phyloP scores from a whole-genome alignment of 768 basidiomycete species.

The Trametes maxima region DNA sequence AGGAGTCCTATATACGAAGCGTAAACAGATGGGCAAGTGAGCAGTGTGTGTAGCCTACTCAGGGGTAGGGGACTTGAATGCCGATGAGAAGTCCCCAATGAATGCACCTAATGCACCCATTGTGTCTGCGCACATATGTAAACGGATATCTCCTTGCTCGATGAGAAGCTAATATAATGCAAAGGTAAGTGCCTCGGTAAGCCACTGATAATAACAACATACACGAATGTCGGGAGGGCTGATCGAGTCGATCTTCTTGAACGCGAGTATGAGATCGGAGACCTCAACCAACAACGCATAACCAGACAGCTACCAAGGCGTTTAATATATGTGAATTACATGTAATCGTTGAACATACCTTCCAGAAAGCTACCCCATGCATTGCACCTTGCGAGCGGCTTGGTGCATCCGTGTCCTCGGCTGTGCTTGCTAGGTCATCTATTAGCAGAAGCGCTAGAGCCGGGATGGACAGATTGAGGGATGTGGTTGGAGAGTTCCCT shows the following conservation, averaged over 20 bases:
- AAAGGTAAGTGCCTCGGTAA: not conserved
- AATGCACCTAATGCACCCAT: slow-evolving; percentile 59
- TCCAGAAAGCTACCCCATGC: slow-evolving; percentile 60
- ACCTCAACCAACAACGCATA: slow-evolving; percentile 72
- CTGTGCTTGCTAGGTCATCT: slow-evolving; percentile 47
- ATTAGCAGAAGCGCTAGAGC: slow-evolving; percentile 54
- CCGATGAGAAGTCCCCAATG: slow-evolving; percentile 50
- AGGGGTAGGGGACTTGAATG: slow-evolving; percentile 39
- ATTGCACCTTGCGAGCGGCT: slow-evolving; percentile 22
- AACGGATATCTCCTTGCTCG: slow-evolving; percentile 51
- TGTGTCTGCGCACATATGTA: slow-evolving; percentile 83
- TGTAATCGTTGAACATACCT: slow-evolving; percentile 46
- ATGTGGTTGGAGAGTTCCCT: slow-evolving; percentile 61
- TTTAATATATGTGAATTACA: not conserved
- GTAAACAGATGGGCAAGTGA: not conserved
- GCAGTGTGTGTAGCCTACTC: slow-evolving; percentile 20
- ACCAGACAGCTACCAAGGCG: slow-evolving; percentile 49
- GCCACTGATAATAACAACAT: slow-evolving; percentile 20
- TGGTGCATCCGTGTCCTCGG: slow-evolving; percentile 29
- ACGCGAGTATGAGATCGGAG: slow-evolving; percentile 47
- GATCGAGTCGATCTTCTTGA: slow-evolving; percentile 34
- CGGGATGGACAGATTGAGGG: slow-evolving; percentile 51
- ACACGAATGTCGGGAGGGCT: slow-evolving; percentile 40
- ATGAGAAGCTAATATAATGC: slow-evolving; percentile 51
- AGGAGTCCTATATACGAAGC: not conserved